These are phyloP conservation scores for Penicillium silybi DNA, from an alignment of 495 filamentous ascomycete genomes.

Conservation along the genomic window DNA sequence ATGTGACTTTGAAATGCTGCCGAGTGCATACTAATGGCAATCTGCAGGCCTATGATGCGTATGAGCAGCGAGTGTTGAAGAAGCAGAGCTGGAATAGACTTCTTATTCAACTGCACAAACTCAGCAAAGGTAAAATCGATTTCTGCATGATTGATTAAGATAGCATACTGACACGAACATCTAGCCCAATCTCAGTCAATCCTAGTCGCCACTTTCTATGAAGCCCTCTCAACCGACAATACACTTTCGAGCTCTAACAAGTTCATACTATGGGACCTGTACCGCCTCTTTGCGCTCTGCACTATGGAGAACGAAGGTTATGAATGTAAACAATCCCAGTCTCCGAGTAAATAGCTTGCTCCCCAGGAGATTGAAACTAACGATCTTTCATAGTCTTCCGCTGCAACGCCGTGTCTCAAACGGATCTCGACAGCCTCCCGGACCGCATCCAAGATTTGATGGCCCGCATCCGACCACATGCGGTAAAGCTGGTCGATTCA, in stretches of 20 bases:
- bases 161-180: background rate
- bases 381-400: slow-evolving; percentile 25
- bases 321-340: slow-evolving; percentile 17
- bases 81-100: slow-evolving; percentile 45
- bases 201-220: slow-evolving; percentile 39
- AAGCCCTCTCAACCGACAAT: slow-evolving; percentile 20
- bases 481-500: slow-evolving; percentile 43
- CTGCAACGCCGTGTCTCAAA: slow-evolving; percentile 30
- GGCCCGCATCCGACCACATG: slow-evolving; percentile 42
- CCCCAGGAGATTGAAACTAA: background rate
- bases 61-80: slow-evolving; percentile 39
- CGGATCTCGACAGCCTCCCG: slow-evolving; percentile 30
- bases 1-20: background rate
- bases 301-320: slow-evolving; percentile 37
- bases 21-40: background rate
- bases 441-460: slow-evolving; percentile 38
- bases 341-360: background rate
- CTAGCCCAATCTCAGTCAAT: slow-evolving; percentile 45
- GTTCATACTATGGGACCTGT: slow-evolving; percentile 31
- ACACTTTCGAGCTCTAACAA: slow-evolving; percentile 22
- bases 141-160: too few relatives aligned
- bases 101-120: slow-evolving; percentile 40
- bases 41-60: slow-evolving; percentile 34
- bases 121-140: slow-evolving; percentile 33
- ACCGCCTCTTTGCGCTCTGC: slow-evolving; percentile 41